Percentiles rank a stretch among this genome's conserved stretches.
phyloP scores from a whole-genome alignment of 345 rosid genomes.

The Ceriops zippeliana region DNA sequence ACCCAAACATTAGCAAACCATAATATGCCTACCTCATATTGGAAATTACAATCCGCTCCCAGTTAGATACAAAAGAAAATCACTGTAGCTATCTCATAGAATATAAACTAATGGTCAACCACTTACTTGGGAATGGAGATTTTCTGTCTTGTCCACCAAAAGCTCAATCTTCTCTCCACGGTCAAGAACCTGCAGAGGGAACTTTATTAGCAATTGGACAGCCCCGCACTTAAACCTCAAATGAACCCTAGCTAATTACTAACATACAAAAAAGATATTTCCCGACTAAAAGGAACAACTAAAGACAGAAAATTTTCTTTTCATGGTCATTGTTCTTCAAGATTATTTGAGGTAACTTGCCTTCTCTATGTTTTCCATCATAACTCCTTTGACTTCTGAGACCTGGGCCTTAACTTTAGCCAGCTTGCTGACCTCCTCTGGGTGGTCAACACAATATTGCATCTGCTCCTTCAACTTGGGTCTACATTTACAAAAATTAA shows the following conservation, averaged over 20 bases:
- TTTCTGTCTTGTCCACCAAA: constrained; percentile 44
- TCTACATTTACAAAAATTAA: constrained; percentile 28
- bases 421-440: constrained; percentile 91
- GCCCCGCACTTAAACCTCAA: no score
- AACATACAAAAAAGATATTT: not conserved
- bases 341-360: constrained; percentile 22
- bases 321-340: not conserved
- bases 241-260: no score
- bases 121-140: constrained; percentile 39
- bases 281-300: not conserved
- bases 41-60: not conserved
- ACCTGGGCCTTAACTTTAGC: constrained; percentile 97
- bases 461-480: constrained; percentile 86
- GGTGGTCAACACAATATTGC: constrained; percentile 89
- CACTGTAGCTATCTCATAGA: not conserved
- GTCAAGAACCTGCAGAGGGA: constrained; percentile 32
- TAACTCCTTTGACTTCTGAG: constrained; percentile 93
- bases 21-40: not conserved
- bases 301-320: not conserved
- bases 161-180: constrained; percentile 47
- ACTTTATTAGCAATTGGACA: not conserved
- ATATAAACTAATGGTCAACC: not conserved
- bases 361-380: constrained; percentile 99
- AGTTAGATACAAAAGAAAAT: not conserved
- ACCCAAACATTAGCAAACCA: not conserved